phyloP scores from a whole-genome alignment of 257 asterid genomes.

The Leptodermis oblonga region DNA sequence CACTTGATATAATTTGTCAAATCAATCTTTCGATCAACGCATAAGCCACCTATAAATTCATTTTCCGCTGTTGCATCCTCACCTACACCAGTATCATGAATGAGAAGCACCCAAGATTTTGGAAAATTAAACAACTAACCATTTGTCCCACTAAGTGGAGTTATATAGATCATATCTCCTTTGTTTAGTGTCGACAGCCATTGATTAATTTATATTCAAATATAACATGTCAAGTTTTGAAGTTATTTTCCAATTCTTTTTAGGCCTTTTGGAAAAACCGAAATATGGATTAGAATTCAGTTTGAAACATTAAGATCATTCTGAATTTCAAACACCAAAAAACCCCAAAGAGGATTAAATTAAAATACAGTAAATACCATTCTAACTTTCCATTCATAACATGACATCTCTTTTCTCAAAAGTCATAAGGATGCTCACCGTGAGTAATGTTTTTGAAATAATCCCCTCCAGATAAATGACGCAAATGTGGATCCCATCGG shows the following conservation, averaged over 20 bases:
- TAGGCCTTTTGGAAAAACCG: slow-evolving; percentile 13
- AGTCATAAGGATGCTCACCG: slow-evolving; percentile 43
- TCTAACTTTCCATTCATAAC: background rate
- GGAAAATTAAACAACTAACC: too few relatives aligned
- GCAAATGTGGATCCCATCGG: slow-evolving; percentile 83
- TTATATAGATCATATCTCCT: too few relatives aligned
- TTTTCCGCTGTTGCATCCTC: slow-evolving; percentile 58
- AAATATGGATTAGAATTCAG: background rate
- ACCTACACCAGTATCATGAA: slow-evolving; percentile 43
- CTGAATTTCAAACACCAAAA: background rate
- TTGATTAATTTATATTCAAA: too few relatives aligned
- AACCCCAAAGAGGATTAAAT: background rate
- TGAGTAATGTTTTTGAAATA: slow-evolving; percentile 49
- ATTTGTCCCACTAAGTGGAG: too few relatives aligned
- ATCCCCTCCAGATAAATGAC: slow-evolving; percentile 62
- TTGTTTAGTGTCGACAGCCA: too few relatives aligned
- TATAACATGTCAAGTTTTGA: too few relatives aligned
- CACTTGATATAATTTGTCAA: slow-evolving; percentile 86
- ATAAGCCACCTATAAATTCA: slow-evolving; percentile 57
- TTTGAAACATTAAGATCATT: background rate
- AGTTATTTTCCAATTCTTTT: too few relatives aligned
- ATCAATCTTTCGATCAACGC: slow-evolving; percentile 80
- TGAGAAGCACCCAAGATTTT: too few relatives aligned
- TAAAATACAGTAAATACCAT: background rate
- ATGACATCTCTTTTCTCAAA: background rate